These are phyloP conservation scores for Ganoderma sinense DNA, from an alignment of 1,284 basidiomycete genomes.

Conservation along the genomic window DNA sequence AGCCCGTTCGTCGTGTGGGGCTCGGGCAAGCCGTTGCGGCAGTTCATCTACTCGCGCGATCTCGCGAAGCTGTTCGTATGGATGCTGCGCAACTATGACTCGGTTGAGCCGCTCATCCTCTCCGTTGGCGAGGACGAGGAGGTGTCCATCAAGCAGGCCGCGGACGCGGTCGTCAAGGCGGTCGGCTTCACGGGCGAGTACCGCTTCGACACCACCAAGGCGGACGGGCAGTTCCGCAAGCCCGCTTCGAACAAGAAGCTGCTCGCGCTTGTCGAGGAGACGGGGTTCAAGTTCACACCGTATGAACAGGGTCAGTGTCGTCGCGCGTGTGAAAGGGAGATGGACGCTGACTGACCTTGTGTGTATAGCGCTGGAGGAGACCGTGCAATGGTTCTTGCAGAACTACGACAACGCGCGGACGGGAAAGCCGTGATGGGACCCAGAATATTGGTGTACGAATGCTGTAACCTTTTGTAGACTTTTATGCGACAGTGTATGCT, in stretches of 20 bases:
- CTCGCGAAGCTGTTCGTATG: constrained; percentile 93
- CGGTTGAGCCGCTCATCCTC: constrained; percentile 89
- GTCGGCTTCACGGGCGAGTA: constrained; percentile 80
- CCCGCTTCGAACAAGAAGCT: constrained; percentile 93
- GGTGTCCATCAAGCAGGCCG: constrained; percentile 86
- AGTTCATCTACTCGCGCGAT: constrained; percentile 95
- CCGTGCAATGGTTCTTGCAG: constrained; percentile 38
- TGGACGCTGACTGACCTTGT: neutral
- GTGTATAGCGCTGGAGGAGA: constrained; percentile 35
- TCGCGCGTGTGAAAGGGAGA: neutral
- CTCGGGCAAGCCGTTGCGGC: constrained; percentile 87
- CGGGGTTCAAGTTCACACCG: constrained; percentile 82
- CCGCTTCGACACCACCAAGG: constrained; percentile 69
- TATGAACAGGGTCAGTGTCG: constrained; percentile 72
- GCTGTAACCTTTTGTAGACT: constrained; percentile 3
- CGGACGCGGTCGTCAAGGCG: constrained; percentile 84
- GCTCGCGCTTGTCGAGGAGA: constrained; percentile 65
- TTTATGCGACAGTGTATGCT: neutral
- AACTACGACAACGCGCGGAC: constrained; percentile 38
- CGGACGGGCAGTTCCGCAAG: constrained; percentile 93
- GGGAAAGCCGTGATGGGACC: constrained; percentile 29
- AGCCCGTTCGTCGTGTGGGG: constrained; percentile 87
- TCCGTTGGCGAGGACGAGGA: constrained; percentile 89
- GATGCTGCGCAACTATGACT: constrained; percentile 88
- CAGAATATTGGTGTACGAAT: neutral